Percentiles rank a stretch among this genome's conserved stretches.
phyloP scores from a whole-genome alignment of 805 yeast species.

The Candida takata region DNA sequence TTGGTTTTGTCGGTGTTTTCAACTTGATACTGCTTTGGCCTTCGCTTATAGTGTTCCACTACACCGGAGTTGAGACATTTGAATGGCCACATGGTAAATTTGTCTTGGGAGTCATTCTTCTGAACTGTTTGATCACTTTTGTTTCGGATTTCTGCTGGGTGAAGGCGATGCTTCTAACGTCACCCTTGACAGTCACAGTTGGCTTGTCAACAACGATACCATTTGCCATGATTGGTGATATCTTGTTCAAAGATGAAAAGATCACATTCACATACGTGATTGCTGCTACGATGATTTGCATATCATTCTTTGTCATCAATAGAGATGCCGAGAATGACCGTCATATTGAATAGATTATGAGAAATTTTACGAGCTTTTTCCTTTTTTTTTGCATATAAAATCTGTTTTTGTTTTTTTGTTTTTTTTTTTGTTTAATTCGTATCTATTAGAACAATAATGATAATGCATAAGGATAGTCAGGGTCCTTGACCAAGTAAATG shows the following conservation, averaged over 20 bases:
- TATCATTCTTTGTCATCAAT: conserved; percentile 80
- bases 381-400: not conserved
- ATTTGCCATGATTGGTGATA: conserved; percentile 87
- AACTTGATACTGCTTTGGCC: conserved; percentile 81
- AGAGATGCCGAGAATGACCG: conserved; percentile 64
- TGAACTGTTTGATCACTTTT: conserved; percentile 74
- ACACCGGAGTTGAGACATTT: conserved; percentile 58
- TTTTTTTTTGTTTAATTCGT: too few relatives aligned
- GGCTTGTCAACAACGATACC: conserved; percentile 93
- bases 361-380: too few relatives aligned
- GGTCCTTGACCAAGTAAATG: conserved; percentile 14
- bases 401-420: too few relatives aligned
- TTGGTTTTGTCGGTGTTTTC: conserved; percentile 91
- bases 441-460: not conserved
- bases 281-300: conserved; percentile 76
- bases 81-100: conserved; percentile 55
- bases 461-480: conserved; percentile 15
- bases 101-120: conserved; percentile 45
- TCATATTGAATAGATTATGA: conserved; percentile 15
- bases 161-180: conserved; percentile 84
- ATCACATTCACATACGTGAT: conserved; percentile 57
- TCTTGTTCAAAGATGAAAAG: conserved; percentile 57
- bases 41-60: conserved; percentile 56
- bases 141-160: conserved; percentile 95
- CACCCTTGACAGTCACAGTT: conserved; percentile 92